These are phyloP conservation scores for Hypoxylon sp. DNA, from an alignment of 2,329 filamentous ascomycete species.

Conservation along the genomic window DNA sequence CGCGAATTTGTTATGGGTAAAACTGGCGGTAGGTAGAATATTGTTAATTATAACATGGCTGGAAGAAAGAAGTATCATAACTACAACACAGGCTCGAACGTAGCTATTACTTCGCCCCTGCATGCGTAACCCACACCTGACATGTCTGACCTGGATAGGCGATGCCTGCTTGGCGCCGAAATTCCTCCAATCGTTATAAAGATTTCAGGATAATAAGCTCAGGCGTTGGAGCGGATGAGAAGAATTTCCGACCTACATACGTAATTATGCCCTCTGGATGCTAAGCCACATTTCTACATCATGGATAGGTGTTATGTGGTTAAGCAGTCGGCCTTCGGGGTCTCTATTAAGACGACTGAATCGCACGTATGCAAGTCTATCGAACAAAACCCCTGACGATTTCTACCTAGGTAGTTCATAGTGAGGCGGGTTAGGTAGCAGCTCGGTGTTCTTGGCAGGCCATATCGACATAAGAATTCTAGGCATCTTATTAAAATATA, in stretches of 20 bases:
- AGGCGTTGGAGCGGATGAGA: constrained; percentile 3
- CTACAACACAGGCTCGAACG: constrained; percentile 17
- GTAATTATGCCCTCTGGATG: constrained; percentile 22
- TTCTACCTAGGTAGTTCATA: background rate
- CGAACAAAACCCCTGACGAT: no score
- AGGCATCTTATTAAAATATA: no score
- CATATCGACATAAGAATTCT: constrained; percentile 10
- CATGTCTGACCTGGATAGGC: constrained; percentile 31
- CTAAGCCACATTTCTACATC: constrained; percentile 32
- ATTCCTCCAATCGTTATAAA: constrained; percentile 15
- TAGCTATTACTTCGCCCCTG: constrained; percentile 40
- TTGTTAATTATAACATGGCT: constrained; percentile 5
- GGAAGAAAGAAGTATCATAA: constrained; percentile 17
- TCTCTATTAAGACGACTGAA: constrained; percentile 13
- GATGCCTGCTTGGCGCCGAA: constrained; percentile 44
- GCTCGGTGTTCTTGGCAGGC: constrained; percentile 21
- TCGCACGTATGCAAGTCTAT: background rate
- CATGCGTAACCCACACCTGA: constrained; percentile 41
- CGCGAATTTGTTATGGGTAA: no score
- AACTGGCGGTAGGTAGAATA: background rate
- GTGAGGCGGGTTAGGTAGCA: constrained; percentile 17
- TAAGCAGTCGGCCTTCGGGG: constrained; percentile 11
- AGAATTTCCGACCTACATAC: constrained; percentile 22
- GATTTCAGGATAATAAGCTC: background rate
- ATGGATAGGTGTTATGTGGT: constrained; percentile 4